Evolutionary conservation across 331 rosid species (phyloP).

Genomic region (Cydonia oblonga): DNA sequence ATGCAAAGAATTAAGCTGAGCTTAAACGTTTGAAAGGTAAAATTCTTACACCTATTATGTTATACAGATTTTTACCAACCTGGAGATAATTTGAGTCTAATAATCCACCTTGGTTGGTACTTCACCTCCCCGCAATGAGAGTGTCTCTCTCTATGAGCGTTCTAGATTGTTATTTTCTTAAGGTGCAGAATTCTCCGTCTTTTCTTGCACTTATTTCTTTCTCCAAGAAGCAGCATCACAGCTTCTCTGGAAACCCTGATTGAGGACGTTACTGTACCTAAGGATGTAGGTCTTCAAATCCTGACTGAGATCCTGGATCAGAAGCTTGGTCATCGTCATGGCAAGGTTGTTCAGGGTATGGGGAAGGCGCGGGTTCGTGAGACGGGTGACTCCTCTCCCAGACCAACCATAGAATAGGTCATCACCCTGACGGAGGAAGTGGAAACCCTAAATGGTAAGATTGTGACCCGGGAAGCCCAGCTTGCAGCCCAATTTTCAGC

Average conservation of each 20-base stretch:
- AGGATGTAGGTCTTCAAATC: no score
- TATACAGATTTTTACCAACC: neutral
- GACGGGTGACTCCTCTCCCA: fast-evolving
- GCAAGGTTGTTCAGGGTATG: no score
- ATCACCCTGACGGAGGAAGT: fast-evolving
- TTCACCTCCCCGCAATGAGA: neutral
- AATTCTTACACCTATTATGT: neutral
- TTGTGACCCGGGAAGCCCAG: fast-evolving
- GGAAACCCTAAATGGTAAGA: no score
- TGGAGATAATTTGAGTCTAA: neutral
- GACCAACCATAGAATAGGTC: no score
- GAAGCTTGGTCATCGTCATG: no score
- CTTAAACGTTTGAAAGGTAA: conserved; percentile 53
- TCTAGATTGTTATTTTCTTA: neutral
- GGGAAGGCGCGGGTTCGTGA: fast-evolving
- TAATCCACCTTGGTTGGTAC: neutral
- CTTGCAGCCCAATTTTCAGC: fast-evolving
- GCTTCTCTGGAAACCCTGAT: no score
- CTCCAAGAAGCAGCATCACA: no score
- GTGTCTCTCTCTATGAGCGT: neutral
- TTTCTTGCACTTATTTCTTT: neutral
- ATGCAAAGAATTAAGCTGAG: conserved; percentile 56
- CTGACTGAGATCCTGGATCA: no score
- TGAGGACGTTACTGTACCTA: no score
- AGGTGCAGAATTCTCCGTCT: neutral